Base-by-base conservation (phyloP, 805 yeast species). In the Torulaspora microellipsoides region DNA sequence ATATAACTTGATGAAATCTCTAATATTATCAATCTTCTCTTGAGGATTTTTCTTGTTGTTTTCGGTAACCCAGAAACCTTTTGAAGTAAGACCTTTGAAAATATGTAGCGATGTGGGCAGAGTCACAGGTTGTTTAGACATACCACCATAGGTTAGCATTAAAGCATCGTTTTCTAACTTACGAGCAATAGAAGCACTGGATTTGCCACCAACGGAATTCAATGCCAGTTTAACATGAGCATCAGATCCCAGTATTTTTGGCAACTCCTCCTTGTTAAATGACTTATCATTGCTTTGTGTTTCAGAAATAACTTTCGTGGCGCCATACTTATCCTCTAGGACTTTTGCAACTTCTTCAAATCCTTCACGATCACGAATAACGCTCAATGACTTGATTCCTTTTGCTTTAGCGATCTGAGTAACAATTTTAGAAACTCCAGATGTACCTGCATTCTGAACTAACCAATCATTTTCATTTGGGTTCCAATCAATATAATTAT, bases 81-180 rank as follows among this genome's bases (percentile, higher is more conserved):
- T 77, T 41, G 89, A 80, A 5, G 84, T 80, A 43, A 93, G 66
- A 59, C 90, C 85, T 66, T 91, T 93, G 73, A 93, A 93, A 51
- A 93, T 90, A 60, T 86, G 86, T 47, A 86, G 69, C 0, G 95
- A 79, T 1, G 96, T 88, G 31, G 98, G 96, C 43, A 93, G 66
- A n/a, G 78, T 76, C 9, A 93, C 95, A 1, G 99, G 99, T 67
- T 87, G 90, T 72, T 83, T 81, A 3, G 97, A 87, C 99, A 93
- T 93, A 31, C 95, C 98, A 28, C 99, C 99, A 60, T 93, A 93
- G 1, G 98, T 88, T 54, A 89, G 78, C 72, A 93, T 69, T 37
- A 81, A 75, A 1, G 93, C 95, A 54, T 85, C 79, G 12, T 71
- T 67, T 31, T 79, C 80, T 43, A 93, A 73, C 62, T 89, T 91